Evolutionary conservation across 2,329 filamentous ascomycete genomes (phyloP).

Genomic region (Sordariomycetes sp.): DNA sequence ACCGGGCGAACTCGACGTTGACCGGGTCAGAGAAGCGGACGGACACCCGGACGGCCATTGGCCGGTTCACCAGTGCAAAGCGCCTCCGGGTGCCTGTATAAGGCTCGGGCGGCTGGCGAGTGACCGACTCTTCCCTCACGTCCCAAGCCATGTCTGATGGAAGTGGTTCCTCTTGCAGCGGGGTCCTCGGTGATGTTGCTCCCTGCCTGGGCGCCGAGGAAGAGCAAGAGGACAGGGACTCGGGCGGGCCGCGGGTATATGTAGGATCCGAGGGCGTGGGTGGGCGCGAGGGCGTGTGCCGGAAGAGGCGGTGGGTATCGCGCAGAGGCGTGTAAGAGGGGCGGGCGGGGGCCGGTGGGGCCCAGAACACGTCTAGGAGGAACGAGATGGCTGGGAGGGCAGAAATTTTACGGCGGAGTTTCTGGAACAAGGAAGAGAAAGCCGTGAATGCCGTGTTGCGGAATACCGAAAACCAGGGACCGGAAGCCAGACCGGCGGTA

Average conservation of each 20-base stretch:
- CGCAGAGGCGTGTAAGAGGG: neutral
- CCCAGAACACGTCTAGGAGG: neutral
- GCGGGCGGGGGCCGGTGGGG: neutral
- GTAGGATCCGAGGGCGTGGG: neutral
- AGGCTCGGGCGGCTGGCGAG: conserved; percentile 6
- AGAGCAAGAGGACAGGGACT: neutral
- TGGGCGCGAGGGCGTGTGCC: neutral
- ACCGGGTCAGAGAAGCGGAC: conserved; percentile 34
- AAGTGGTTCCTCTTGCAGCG: neutral
- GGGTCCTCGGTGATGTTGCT: neutral
- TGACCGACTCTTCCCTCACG: conserved; percentile 3
- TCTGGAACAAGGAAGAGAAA: neutral
- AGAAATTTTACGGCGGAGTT: neutral
- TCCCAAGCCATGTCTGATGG: conserved; percentile 6
- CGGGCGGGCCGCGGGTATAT: neutral
- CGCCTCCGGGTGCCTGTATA: conserved; percentile 16
- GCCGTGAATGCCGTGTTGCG: neutral
- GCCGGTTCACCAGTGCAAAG: conserved; percentile 16
- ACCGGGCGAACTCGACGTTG: conserved; percentile 29
- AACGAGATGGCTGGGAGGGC: neutral
- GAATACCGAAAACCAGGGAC: neutral
- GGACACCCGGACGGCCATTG: conserved; percentile 29
- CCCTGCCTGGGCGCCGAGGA: neutral
- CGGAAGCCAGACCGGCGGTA: neutral
- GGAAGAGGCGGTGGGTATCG: neutral